Base-by-base conservation (phyloP, 2,329 filamentous ascomycete species). In the Exophiala spinifera region DNA sequence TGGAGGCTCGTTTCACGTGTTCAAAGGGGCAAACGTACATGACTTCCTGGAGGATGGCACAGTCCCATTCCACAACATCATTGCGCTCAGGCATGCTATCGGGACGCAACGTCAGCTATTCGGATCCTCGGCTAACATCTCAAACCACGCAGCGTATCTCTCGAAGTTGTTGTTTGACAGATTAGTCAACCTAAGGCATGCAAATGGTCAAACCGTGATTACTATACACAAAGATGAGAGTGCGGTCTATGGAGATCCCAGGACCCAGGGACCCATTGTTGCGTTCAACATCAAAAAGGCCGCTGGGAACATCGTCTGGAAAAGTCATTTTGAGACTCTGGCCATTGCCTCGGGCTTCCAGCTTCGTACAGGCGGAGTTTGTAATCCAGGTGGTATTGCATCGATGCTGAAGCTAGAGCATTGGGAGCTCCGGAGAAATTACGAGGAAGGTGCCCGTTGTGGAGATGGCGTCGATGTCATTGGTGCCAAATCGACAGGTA, bases 401-500 rank as follows among this genome's bases (percentile, higher is more conserved):
- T 77, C 79, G 1, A 82, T 83, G n/a, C 78, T 97, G n/a, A 75
- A 76, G 1, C 76, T 96, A 50, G 79, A 84, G 46, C 84, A 89
- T 0, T 87, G 86, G 82, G 90, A 96, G 67, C 85, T 96, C 79
- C 86, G 79, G 63, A 79, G 81, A 53, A 95, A 95, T 67, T 95
- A 92, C 65, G 89, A 87, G 0, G 82, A 86, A 1, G 92, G 94
- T 0, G 84, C 90, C 66, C 82, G 89, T 33, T 97, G 94, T 68
- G 91, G 90, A 3, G 81, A 83, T 50, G 89, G 91, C n/a, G 85
- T 87, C 63, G 89, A 95, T 58, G 79, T 95, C 37, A 83, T 92
- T 61, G 79, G 81, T 31, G 91, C 89, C n/a, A 95, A 91, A 63
- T 89, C 91, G 2, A 95, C 90, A 0, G 94, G 92, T 0, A 83